Conservation (phyloP, 495 filamentous ascomycete genomes). For the Neurospora africana region DNA sequence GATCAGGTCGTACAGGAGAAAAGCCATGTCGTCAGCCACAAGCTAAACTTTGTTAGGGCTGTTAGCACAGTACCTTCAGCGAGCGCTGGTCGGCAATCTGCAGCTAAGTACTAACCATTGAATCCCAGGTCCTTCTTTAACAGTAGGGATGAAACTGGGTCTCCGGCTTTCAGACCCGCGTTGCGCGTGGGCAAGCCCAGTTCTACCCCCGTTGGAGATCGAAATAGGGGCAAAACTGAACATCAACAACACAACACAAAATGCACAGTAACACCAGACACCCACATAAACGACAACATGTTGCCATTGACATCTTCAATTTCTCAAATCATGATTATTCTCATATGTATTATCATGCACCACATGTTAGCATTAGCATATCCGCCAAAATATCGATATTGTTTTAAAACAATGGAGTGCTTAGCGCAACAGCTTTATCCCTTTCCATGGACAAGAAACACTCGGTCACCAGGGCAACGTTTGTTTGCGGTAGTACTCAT, state of each 20-base stretch:
- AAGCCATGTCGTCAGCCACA: neutral
- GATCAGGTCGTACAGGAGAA: neutral
- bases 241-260: neutral
- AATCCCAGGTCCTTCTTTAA: neutral
- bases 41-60: neutral
- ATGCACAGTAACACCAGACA: neutral
- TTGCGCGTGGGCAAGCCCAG: neutral
- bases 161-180: neutral
- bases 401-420: neutral
- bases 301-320: neutral
- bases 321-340: neutral
- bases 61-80: neutral
- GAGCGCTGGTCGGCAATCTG: neutral
- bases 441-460: neutral
- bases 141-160: neutral
- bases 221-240: neutral
- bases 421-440: neutral
- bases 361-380: neutral
- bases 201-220: neutral
- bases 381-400: neutral
- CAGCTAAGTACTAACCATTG: neutral
- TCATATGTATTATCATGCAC: neutral
- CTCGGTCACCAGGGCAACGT: neutral
- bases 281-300: neutral
- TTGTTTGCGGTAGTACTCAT: neutral